These are phyloP conservation scores for Cladosporium velox DNA, from an alignment of 2,329 filamentous ascomycete genomes.

Conservation along the genomic window DNA sequence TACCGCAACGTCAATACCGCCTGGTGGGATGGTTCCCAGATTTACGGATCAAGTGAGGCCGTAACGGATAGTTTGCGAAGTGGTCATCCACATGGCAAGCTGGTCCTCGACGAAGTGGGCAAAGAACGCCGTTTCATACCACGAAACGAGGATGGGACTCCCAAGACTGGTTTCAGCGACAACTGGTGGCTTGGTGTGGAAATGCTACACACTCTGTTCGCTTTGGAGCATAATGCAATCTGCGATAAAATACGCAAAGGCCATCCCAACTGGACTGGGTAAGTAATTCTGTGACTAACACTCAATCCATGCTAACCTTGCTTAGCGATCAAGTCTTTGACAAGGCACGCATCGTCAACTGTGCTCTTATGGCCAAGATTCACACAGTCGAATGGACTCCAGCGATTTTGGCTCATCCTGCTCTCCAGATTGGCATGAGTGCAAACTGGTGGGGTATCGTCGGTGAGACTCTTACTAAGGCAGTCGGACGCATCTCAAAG, in stretches of 20 bases:
- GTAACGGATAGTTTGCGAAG: slow-evolving; percentile 42
- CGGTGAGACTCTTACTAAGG: slow-evolving; percentile 45
- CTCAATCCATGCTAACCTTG: not conserved
- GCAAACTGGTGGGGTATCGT: slow-evolving; percentile 52
- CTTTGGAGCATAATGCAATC: slow-evolving; percentile 50
- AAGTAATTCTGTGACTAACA: not conserved
- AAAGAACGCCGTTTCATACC: slow-evolving; percentile 42
- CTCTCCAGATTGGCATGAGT: slow-evolving; percentile 46
- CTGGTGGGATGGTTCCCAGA: slow-evolving; percentile 53
- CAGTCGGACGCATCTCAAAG: slow-evolving; percentile 45
- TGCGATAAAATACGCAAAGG: slow-evolving; percentile 42
- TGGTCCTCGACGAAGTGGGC: slow-evolving; percentile 40
- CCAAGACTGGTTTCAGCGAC: slow-evolving; percentile 45
- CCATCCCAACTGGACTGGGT: slow-evolving; percentile 42
- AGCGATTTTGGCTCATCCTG: slow-evolving; percentile 49
- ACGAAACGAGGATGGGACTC: slow-evolving; percentile 42
- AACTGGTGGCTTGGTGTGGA: slow-evolving; percentile 54
- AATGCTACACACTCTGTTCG: slow-evolving; percentile 50
- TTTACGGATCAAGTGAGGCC: slow-evolving; percentile 47
- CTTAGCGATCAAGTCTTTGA: slow-evolving; percentile 46
- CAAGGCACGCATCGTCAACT: slow-evolving; percentile 49
- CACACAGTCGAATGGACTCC: slow-evolving; percentile 55
- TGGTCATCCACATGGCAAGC: slow-evolving; percentile 42
- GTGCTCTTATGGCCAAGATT: slow-evolving; percentile 53
- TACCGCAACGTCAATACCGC: slow-evolving; percentile 48